Evolutionary conservation across 805 yeast species (phyloP).

Genomic region (Yarrowia phangngaensis): DNA sequence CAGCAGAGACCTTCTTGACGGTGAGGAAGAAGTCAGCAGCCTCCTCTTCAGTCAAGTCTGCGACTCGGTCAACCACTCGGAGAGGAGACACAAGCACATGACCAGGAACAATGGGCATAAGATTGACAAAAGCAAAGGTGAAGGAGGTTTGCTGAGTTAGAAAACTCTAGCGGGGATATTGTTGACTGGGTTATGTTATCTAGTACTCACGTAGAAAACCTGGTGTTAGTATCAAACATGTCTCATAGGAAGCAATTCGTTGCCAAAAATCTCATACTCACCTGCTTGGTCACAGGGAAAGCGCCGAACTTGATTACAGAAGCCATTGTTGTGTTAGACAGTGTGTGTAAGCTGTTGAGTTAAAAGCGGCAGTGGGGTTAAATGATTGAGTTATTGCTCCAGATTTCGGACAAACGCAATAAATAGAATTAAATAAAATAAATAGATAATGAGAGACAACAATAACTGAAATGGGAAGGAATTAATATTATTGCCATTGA

Average conservation of each 20-base stretch:
- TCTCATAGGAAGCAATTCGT: not conserved
- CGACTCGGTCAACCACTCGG: slow-evolving; percentile 61
- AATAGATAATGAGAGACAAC: too few relatives aligned
- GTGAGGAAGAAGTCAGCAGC: slow-evolving; percentile 69
- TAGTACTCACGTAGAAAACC: slow-evolving; percentile 26
- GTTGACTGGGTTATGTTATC: too few relatives aligned
- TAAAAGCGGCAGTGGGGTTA: too few relatives aligned
- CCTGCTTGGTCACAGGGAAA: slow-evolving; percentile 39
- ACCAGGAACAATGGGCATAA: slow-evolving; percentile 91
- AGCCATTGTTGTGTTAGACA: slow-evolving; percentile 20
- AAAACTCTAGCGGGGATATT: not conserved
- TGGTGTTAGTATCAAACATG: slow-evolving; percentile 5
- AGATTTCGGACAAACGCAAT: too few relatives aligned
- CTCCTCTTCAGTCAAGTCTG: slow-evolving; percentile 70
- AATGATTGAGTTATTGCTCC: too few relatives aligned
- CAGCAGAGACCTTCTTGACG: slow-evolving; percentile 63
- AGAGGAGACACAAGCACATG: slow-evolving; percentile 86
- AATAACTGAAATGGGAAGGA: too few relatives aligned
- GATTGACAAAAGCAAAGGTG: slow-evolving; percentile 82
- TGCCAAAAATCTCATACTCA: slow-evolving; percentile 31
- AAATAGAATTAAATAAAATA: too few relatives aligned
- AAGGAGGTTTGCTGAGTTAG: slow-evolving; percentile 50
- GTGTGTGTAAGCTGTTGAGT: too few relatives aligned
- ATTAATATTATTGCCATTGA: too few relatives aligned
- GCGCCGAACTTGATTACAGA: slow-evolving; percentile 36